Evolutionary conservation across 495 filamentous ascomycete species (phyloP).

Genomic region (Penicillium flavigenum): DNA sequence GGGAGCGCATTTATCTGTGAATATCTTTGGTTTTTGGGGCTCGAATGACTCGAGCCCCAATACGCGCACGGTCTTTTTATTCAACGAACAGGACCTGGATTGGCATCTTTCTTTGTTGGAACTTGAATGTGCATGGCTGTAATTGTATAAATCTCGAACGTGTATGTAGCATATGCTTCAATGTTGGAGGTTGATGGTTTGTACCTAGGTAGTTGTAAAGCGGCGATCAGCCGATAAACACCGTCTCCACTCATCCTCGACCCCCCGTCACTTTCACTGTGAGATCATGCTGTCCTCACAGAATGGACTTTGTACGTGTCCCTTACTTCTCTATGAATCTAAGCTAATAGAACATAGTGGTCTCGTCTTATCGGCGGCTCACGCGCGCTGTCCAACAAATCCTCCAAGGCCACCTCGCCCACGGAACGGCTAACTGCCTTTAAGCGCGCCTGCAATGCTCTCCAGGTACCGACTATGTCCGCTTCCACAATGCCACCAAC

Average conservation of each 20-base stretch:
- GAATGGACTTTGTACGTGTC: conserved; percentile 46
- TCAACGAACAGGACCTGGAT: not conserved
- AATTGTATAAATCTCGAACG: not conserved
- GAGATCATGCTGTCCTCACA: conserved; percentile 36
- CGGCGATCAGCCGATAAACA: conserved; percentile 25
- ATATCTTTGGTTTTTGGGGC: conserved; percentile 21
- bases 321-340: not conserved
- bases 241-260: conserved; percentile 28
- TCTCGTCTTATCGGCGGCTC: conserved; percentile 86
- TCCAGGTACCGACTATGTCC: conserved; percentile 59
- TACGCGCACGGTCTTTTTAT: not conserved
- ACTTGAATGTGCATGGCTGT: not conserved
- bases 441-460: conserved; percentile 80
- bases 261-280: conserved; percentile 25
- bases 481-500: conserved; percentile 10
- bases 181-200: not conserved
- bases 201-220: not conserved
- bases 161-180: not conserved
- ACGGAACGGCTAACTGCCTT: conserved; percentile 86
- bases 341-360: conserved; percentile 58
- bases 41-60: not conserved
- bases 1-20: conserved; percentile 38
- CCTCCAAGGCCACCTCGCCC: conserved; percentile 68
- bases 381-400: conserved; percentile 60
- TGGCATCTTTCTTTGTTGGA: not conserved